Evolutionary conservation across 1,139 yeast species (phyloP), one percentile per base, ranked within the genome.

Genomic region (Taiozyma sp.): DNA sequence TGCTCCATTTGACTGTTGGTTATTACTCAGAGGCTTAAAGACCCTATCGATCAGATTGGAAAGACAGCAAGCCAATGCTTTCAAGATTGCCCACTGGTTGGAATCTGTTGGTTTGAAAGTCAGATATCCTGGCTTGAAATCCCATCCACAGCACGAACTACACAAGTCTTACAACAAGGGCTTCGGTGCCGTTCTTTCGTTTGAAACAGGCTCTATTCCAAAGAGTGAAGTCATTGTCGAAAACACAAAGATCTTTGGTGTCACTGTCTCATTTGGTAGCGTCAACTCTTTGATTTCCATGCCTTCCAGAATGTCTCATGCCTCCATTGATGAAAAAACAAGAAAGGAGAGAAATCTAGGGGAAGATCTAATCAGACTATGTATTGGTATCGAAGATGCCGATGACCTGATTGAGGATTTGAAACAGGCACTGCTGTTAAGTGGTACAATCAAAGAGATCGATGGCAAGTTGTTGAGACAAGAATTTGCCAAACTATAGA

Each of bases 271-370:
- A 6, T 91, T 91, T 69, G 98, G 98, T 21, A 87, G 96, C 67
- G 97, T 91, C 52, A 88, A 89, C 70, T 88, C 96, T 21, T 75
- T 91, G 62, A 88, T 91, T 53, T 86, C 95, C 45, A 80, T 90
- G 85, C 97, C 97, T 13, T 88, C 97, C 68, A 81, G 81, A 68
- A 90, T 90, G 97, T 88, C 96, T 3, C 97, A 90, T 65, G 97
- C 97, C n/a, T 85, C 96, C 6, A 90, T 91, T 57, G 97, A 89
- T 63, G 85, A 90, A 40, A 82, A 87, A 62, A 84, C 90, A 9
- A 79, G 97, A 66, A 83, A 84, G 53, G 96, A 87, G 68, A 79
- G 97, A 64, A 89, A 84, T 42, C 83, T 90, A 70, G 97, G 97
- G 2, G 97, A 90, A 68, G 97, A 91, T 67, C 74, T 90, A 63